Base-by-base conservation (phyloP, 495 filamentous ascomycete genomes). In the Podospora conica region DNA sequence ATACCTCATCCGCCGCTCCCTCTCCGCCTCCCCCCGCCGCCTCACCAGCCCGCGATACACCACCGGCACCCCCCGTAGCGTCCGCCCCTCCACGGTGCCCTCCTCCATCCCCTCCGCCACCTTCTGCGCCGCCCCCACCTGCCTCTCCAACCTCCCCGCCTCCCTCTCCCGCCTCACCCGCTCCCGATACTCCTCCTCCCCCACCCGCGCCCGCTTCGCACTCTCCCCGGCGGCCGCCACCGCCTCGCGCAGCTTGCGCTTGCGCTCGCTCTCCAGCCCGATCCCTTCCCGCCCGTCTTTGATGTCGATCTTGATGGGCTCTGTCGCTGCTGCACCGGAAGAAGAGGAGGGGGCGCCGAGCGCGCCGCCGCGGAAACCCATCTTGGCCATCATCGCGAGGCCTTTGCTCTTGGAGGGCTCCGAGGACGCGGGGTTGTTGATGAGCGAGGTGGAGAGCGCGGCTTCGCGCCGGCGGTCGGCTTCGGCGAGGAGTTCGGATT, bases 301-400 rank as follows among this genome's bases (percentile, higher is more conserved):
- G 62, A 82, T 78, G 0, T 88, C 68, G 61, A 29, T 59, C 61
- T 77, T 72, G 5, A 69, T 69, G 0, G 68, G 23, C 22, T 70
- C 28, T 3, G 58, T 55, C 18, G 68, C 29, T 20, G 79, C 76
- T 2, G 73, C 76, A 9, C 70, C 65, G 3, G 48, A 63, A 66
- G 68, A 3, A 10, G 18, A n/a, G 20, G 22, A 9, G 20, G 23
- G 8, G 55, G 11, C 9, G 69, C 88, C 89, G 1, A 95, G 92
- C 3, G 96, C 82, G 0, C 85, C 82, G 60, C 86, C 85, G 15
- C 90, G 89, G 78, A 93, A 98, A 8, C 95, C 95, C 80, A 98
- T 89, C 76, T 89, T 92, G n/a, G 91, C 87, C 93, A 98, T 95
- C 92, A 98, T 96, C 65, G 90, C 82, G 63, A 93, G 87, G 3